Percentiles rank a stretch among this genome's conserved stretches.
Evolutionary conservation across 1,139 yeast genomes (phyloP).

Genomic region (Meyerozyma guilliermondii): DNA sequence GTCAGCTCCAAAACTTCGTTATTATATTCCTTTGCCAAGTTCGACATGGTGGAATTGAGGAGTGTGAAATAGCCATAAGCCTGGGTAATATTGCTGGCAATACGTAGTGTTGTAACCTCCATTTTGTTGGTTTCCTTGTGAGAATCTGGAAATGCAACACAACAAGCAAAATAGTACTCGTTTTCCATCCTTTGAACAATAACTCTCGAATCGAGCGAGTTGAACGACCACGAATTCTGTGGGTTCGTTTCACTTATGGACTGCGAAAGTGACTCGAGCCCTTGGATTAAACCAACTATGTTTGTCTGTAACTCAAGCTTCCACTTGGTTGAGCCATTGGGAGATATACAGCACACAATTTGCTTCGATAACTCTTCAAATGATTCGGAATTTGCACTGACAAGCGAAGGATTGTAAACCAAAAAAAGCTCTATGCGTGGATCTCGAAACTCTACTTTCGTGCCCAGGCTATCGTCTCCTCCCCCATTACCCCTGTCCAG

Average conservation of each 20-base stretch:
- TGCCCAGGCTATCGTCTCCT: background rate
- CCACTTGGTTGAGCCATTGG: slow-evolving; percentile 9
- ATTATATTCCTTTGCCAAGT: slow-evolving; percentile 15
- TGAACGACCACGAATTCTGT: slow-evolving; percentile 18
- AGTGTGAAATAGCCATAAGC: slow-evolving; percentile 24
- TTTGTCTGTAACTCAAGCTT: slow-evolving; percentile 12
- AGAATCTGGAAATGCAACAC: slow-evolving; percentile 14
- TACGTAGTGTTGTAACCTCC: slow-evolving; percentile 23
- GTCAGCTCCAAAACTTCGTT: slow-evolving; percentile 12
- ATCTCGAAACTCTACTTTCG: background rate
- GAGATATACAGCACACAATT: slow-evolving; percentile 24
- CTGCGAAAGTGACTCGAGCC: slow-evolving; percentile 26
- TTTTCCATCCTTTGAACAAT: slow-evolving; percentile 24
- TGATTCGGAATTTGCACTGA: slow-evolving; percentile 12
- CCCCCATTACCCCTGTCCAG: background rate
- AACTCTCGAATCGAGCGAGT: slow-evolving; percentile 22
- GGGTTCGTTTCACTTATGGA: slow-evolving; percentile 12
- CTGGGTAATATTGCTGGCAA: slow-evolving; percentile 18
- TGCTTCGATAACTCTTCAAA: slow-evolving; percentile 26
- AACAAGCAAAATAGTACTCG: slow-evolving; percentile 24
- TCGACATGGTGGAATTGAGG: slow-evolving; percentile 21
- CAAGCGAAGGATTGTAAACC: background rate
- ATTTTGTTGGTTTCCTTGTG: slow-evolving; percentile 13
- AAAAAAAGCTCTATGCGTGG: background rate
- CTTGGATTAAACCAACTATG: slow-evolving; percentile 34